These are phyloP conservation scores for Clitoria ternatea DNA, from an alignment of 306 rosid genomes.

Conservation along the genomic window DNA sequence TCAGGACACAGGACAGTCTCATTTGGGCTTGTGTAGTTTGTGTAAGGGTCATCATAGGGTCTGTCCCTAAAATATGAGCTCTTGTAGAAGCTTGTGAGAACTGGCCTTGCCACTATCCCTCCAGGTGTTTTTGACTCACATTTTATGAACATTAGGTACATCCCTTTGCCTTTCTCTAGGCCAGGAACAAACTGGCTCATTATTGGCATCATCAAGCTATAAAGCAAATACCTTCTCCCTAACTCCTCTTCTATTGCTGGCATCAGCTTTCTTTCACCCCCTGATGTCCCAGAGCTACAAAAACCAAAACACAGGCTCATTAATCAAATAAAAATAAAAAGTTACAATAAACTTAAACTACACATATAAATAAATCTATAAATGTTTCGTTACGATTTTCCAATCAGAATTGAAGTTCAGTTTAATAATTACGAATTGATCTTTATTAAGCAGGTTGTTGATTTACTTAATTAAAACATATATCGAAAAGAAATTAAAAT, in stretches of 20 bases:
- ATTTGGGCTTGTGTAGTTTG: conserved; percentile 81
- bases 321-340: background rate
- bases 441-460: too few relatives aligned
- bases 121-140: conserved; percentile 75
- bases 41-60: conserved; percentile 84
- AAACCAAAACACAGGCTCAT: background rate
- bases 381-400: too few relatives aligned
- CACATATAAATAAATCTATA: too few relatives aligned
- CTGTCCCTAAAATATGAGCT: conserved; percentile 58
- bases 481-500: too few relatives aligned
- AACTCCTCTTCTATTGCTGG: conserved; percentile 77
- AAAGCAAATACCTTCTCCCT: conserved; percentile 49
- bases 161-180: conserved; percentile 84
- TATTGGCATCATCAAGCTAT: conserved; percentile 77
- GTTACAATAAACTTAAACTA: too few relatives aligned
- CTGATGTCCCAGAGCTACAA: conserved; percentile 87
- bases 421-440: too few relatives aligned
- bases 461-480: too few relatives aligned
- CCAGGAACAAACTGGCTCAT: conserved; percentile 59
- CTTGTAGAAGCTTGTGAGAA: conserved; percentile 78
- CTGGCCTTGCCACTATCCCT: conserved; percentile 76
- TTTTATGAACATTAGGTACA: conserved; percentile 84
- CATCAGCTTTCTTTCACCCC: conserved; percentile 93
- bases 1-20: conserved; percentile 76
- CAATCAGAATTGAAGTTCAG: too few relatives aligned